phyloP scores from a whole-genome alignment of 2,329 filamentous ascomycete genomes.

The Grosmannia clavigera region DNA sequence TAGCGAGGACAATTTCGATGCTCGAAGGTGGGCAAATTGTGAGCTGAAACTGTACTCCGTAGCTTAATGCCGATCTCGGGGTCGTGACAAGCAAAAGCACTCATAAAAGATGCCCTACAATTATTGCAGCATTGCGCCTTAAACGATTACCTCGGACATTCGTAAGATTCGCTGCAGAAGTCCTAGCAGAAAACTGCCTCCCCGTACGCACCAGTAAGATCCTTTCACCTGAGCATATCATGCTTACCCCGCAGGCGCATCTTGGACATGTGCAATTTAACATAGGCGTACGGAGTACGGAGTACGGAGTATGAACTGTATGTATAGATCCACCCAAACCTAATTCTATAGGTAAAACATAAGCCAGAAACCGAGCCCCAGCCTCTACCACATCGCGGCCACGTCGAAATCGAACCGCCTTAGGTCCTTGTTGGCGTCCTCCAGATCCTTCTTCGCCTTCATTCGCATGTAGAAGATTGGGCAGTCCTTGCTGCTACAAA shows the following conservation, averaged over 20 bases:
- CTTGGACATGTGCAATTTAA: too few species aligned
- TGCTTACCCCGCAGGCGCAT: too few species aligned
- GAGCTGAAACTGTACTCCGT: not conserved
- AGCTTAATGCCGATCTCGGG: not conserved
- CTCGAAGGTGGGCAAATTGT: not conserved
- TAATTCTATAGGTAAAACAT: not conserved
- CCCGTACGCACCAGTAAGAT: too few species aligned
- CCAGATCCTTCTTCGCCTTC: constrained; percentile 99
- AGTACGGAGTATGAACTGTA: too few species aligned
- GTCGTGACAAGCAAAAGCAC: not conserved
- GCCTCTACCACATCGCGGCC: constrained; percentile 44
- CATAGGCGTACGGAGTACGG: too few species aligned
- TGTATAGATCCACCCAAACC: not conserved
- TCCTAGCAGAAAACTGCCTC: too few species aligned
- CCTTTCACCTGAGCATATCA: too few species aligned
- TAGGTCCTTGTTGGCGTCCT: constrained; percentile 86
- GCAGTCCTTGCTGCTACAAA: constrained; percentile 91
- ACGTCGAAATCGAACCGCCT: constrained; percentile 79
- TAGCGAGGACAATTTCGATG: not conserved
- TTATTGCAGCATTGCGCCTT: not conserved
- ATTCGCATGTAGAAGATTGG: constrained; percentile 99
- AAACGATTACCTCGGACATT: not conserved
- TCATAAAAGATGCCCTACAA: not conserved
- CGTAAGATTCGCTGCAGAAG: too few species aligned
- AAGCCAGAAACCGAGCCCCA: not conserved